Percentiles rank a stretch among this genome's conserved stretches.
Conservation (phyloP, 2,329 filamentous ascomycete species). For the Lecanicillium sp. region DNA sequence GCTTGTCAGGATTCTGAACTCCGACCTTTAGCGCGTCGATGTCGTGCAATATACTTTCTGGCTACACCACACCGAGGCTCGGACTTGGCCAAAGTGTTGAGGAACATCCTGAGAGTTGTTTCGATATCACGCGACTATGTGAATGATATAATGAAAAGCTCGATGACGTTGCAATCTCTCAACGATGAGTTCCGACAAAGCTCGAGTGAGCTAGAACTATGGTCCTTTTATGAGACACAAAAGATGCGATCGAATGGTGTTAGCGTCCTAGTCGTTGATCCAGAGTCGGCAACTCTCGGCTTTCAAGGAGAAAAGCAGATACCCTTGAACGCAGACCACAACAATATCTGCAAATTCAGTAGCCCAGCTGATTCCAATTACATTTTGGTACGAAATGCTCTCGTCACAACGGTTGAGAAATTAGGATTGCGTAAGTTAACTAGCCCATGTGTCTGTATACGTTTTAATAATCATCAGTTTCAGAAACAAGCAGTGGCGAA, state of each 20-base stretch:
- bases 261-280: constrained; percentile 15
- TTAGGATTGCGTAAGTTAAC: constrained; percentile 1
- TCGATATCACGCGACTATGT: constrained; percentile 13
- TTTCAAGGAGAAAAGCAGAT: constrained; percentile 16
- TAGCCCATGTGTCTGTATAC: too few species aligned
- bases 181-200: constrained; percentile 18
- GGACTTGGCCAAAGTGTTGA: constrained; percentile 17
- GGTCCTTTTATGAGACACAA: constrained; percentile 20
- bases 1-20: constrained; percentile 13
- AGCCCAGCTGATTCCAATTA: constrained; percentile 16
- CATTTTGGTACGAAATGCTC: constrained; percentile 14
- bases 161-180: constrained; percentile 14
- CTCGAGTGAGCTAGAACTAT: constrained; percentile 13
- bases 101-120: constrained; percentile 14
- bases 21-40: constrained; percentile 11
- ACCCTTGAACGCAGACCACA: constrained; percentile 20
- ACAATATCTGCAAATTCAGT: constrained; percentile 22
- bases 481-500: neutral
- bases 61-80: constrained; percentile 23
- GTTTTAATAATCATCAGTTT: too few species aligned
- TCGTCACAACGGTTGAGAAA: constrained; percentile 11
- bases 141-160: constrained; percentile 14
- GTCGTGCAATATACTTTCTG: constrained; percentile 20
- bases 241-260: constrained; percentile 8
- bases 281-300: constrained; percentile 16